Conservation (phyloP, 257 asterid species). For the Galeopsis tetrahit region DNA sequence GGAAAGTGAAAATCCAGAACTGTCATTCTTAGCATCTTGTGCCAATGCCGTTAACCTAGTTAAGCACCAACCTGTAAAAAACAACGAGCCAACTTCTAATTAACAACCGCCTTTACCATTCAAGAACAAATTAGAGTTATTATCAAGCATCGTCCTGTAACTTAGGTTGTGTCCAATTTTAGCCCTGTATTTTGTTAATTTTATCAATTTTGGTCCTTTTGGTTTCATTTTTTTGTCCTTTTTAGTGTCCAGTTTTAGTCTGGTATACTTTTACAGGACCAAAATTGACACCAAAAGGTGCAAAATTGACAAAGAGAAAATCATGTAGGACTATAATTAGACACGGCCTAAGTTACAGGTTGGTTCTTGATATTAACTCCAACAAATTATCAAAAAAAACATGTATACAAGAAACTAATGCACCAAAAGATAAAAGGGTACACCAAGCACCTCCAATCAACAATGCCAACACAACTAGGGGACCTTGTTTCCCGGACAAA, state of each 20-base stretch:
- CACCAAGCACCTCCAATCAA: conserved; percentile 69
- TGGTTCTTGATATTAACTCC: too few species aligned
- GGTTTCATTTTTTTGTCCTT: too few species aligned
- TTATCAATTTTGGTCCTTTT: too few species aligned
- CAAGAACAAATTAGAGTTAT: background rate
- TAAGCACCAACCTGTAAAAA: conserved; percentile 76
- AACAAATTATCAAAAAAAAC: background rate
- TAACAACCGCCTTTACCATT: background rate
- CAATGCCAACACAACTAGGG: conserved; percentile 67
- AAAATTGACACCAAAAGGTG: too few species aligned
- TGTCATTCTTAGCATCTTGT: conserved; percentile 38
- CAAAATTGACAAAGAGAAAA: too few species aligned
- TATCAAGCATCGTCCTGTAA: too few species aligned
- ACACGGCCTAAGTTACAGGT: too few species aligned
- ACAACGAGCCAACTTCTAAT: conserved; percentile 17
- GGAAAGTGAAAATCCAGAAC: conserved; percentile 49
- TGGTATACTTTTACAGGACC: too few species aligned
- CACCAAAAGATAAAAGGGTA: conserved; percentile 11
- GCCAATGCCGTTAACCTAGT: conserved; percentile 52
- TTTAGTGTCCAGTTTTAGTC: too few species aligned
- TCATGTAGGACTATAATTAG: too few species aligned
- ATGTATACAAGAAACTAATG: background rate
- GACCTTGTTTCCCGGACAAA: conserved; percentile 92
- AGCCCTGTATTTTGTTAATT: too few species aligned
- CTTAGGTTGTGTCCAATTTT: too few species aligned